Evolutionary conservation across 345 rosid genomes (phyloP).

Genomic region (Stellera chamaejasme): DNA sequence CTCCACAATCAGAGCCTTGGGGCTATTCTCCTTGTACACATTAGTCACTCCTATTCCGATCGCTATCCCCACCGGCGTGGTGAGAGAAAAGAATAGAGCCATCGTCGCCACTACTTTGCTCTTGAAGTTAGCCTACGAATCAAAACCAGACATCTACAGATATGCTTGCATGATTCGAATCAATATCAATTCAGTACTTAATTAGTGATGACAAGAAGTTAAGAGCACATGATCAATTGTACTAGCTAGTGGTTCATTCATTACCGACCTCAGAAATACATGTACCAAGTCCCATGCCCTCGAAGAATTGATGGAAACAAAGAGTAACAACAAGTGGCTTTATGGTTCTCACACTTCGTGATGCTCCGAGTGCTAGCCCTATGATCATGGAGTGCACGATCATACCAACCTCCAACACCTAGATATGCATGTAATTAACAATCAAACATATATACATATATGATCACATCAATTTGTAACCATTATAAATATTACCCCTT

Average conservation of each 20-base stretch:
- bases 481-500: not conserved
- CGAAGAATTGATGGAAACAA: slow-evolving; percentile 77
- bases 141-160: no score
- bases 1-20: slow-evolving; percentile 31
- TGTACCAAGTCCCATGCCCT: slow-evolving; percentile 76
- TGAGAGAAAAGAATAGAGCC: no score
- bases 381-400: slow-evolving; percentile 61
- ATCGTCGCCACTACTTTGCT: no score
- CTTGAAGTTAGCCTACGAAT: no score
- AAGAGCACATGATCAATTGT: no score
- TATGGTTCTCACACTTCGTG: slow-evolving; percentile 38
- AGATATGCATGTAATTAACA: not conserved
- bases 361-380: slow-evolving; percentile 59
- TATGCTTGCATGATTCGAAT: no score
- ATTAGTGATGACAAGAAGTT: not conserved
- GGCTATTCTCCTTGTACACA: no score
- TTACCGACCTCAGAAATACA: slow-evolving; percentile 70
- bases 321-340: slow-evolving; percentile 53
- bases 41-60: no score
- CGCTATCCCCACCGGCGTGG: no score
- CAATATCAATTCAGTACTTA: not conserved
- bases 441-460: not conserved
- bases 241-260: not conserved
- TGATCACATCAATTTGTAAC: not conserved
- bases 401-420: slow-evolving; percentile 68